phyloP scores from a whole-genome alignment of 2,329 filamentous ascomycete genomes.

The Reticulascus tulasneorum region DNA sequence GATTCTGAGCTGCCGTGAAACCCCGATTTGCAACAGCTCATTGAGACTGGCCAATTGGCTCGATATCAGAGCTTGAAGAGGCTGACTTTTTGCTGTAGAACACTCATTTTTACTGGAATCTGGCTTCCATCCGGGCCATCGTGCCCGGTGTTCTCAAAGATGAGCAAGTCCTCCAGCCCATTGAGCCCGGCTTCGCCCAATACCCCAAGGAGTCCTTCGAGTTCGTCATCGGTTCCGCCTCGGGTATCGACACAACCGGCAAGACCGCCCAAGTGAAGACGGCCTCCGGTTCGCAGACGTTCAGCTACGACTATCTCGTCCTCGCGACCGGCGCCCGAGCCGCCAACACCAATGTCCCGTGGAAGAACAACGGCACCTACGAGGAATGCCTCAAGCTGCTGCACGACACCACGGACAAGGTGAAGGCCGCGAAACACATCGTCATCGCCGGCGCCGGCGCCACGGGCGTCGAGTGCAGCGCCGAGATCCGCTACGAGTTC shows the following conservation, averaged over 20 bases:
- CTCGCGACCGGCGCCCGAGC: slow-evolving; percentile 51
- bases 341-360: slow-evolving; percentile 38
- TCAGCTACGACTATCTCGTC: slow-evolving; percentile 52
- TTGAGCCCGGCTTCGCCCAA: slow-evolving; percentile 43
- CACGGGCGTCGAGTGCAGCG: slow-evolving; percentile 53
- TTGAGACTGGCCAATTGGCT: no score
- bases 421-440: slow-evolving; percentile 45
- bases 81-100: no score
- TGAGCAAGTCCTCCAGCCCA: slow-evolving; percentile 45
- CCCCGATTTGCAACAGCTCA: no score
- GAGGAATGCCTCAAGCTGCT: slow-evolving; percentile 39
- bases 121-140: slow-evolving; percentile 52
- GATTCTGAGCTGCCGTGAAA: no score
- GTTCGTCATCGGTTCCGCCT: slow-evolving; percentile 48
- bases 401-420: slow-evolving; percentile 33
- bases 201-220: slow-evolving; percentile 47
- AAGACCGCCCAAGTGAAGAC: slow-evolving; percentile 38
- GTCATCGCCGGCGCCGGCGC: slow-evolving; percentile 53
- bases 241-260: slow-evolving; percentile 31
- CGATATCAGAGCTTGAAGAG: no score
- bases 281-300: slow-evolving; percentile 20
- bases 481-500: slow-evolving; percentile 50
- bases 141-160: slow-evolving; percentile 46
- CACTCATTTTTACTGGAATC: slow-evolving; percentile 56
- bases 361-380: slow-evolving; percentile 47